Base-by-base conservation (phyloP, 2,329 filamentous ascomycete species). In the Apiospora phragmitis region DNA sequence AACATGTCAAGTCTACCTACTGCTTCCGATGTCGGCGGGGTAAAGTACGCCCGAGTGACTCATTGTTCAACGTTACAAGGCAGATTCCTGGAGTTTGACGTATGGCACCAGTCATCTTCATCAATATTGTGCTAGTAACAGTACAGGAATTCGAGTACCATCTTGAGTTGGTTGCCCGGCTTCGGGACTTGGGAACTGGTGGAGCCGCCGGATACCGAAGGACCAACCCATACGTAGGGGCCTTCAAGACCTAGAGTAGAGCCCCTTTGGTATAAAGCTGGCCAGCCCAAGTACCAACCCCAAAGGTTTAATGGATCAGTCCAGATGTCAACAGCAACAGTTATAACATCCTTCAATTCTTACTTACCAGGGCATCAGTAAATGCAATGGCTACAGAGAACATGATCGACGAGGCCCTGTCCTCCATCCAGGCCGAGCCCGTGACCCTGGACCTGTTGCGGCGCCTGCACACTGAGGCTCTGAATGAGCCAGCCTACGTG, bases 381-480 rank as follows among this genome's bases (percentile, higher is more conserved):
- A 21, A 59, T 59, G 51, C n/a, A n/a, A 8, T 32, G n/a, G 4
- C 55, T n/a, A 38, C 55, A 12, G 29, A 38, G 16, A 21, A 47
- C 5, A 55, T 71, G 21, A 76, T 81, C n/a, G 74, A 80, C n/a
- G 75, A 71, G n/a, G 75, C 78, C 18, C 69, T 81, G 41, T 73
- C 74, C 43, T 80, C 79, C 26, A 65, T 81, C 68, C 65, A 74
- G 51, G 80, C 80, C 21, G 75, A 72, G 65, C 70, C 76, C 16
- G 67, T 69, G 35, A 77, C 77, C 16, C 70, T 75, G 9, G 69
- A 75, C 12, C 74, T 80, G 12, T 79, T 81, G 55, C 76, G 73
- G 2, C 74, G 77, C 16, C 72, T 81, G 1, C 80, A 81, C 70
- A 76, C 72, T 14, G 72, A 76, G 62, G 80, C 80, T 11, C 74